Base-by-base conservation (phyloP, 108 stramenopile genomes). In the Skeletonema marinoi region DNA sequence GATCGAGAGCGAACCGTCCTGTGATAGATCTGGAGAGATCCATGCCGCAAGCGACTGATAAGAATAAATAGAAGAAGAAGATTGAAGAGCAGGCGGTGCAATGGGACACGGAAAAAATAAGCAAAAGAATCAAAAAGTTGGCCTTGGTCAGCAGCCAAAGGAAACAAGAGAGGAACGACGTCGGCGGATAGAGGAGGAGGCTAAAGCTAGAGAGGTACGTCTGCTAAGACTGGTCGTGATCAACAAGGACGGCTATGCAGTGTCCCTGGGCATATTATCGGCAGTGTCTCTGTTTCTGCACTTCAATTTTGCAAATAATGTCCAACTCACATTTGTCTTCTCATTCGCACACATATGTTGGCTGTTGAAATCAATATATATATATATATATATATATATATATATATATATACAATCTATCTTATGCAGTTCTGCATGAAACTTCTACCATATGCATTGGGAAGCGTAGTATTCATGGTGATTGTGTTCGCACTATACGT, bases 71-170 rank as follows among this genome's bases (percentile, higher is more conserved):
- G 39, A 2, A 32, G 33, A 65, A 65, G 29, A n/a, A 32, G n/a
- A 8, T 7, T 12, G 31, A 25, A 19, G 36, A 36, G 7, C 11
- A 36, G 17, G 21, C 42, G 9, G 32, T n/a, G 25, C 16, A 66
- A 75, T 75, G 75, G 75, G 66, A 17, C 75, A 61, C 46, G 74
- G 74, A 44, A 75, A 75, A 32, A 75, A 67, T 56, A 75, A 75
- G 56, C 36, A 56, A 56, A 56, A 38, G 29, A 56, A 7, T 25
- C 65, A 66, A 42, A 60, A 75, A 67, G 59, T 44, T 16, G 75
- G 66, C 29, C 13, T 75, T 35, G 75, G 75, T 11, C 51, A 66
- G 35, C 41, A 68, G 46, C 75, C 65, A 17, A 75, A 75, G 66
- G 75, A 75, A 60, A 75, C 75, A 16, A 75, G 67, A 58, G 75